Base-by-base conservation (phyloP, 2,329 filamentous ascomycete genomes). In the Pseudomassariella vexata region DNA sequence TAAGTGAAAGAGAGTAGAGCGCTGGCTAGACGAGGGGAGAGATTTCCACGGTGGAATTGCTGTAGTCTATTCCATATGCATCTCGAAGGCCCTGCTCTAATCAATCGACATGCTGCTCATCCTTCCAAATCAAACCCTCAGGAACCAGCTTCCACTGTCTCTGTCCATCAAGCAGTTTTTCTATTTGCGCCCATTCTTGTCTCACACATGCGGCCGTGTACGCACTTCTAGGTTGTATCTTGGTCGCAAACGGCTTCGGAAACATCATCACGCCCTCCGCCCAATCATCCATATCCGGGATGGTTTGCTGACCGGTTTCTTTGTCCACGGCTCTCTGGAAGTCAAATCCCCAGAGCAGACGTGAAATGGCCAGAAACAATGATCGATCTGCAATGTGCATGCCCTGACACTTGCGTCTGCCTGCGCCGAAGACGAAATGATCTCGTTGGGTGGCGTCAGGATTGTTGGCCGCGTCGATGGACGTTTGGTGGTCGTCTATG, bases 381-480 rank as follows among this genome's bases (percentile, higher is more conserved):
- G 56, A 61, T 5, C 63, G 61, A 34, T 70, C 65, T 0, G 69
- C 70, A 3, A 79, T 56, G 32, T 75, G 68, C 19, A 73, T 69
- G 0, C 75, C 75, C 1, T 65, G 71, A 45, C 74, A 79, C 24
- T 75, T 62, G 16, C 75, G 60, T 5, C 73, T 59, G 2, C 74
- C 73, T 7, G 66, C 67, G 14, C 74, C 73, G 34, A 74, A 79
- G 0, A 60, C 63, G 47, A 71, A 76, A 7, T 68, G 63, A 28
- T 75, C 71, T 10, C 70, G 59, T 44, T 70, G 59, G 1, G 53
- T 49, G 1, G 53, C 49, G 32, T 66, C 59, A 0, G 59, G 38
- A 12, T 61, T 42, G 33, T 44, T 45, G 32, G 47, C 47, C 3
- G 53, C 43, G 22, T 55, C 52, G 21, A 46, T 55, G 34, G 28